Percentiles rank a stretch among this genome's conserved stretches.
Conservation (phyloP, 805 yeast species). For the Metschnikowia shivogae region DNA sequence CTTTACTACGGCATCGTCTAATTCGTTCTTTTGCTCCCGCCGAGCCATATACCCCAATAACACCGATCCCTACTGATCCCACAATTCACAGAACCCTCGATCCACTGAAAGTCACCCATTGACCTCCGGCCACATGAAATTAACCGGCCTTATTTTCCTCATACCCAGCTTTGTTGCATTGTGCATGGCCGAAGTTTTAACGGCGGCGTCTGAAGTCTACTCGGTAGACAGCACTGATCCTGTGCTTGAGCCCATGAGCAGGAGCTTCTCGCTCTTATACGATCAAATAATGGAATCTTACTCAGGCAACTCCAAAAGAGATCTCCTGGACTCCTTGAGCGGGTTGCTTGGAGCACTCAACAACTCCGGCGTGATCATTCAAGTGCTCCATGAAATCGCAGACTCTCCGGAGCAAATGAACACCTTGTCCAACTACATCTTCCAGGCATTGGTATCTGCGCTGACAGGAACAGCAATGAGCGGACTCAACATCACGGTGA, state of each 20-base stretch:
- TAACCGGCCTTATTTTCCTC: conserved; percentile 3
- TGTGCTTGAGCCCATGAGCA: conserved; percentile 12
- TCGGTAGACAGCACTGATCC: background rate
- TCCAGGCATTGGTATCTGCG: conserved; percentile 11
- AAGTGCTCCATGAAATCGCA: conserved; percentile 29
- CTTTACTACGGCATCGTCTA: background rate
- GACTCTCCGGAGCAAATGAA: conserved; percentile 27
- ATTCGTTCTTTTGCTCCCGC: conserved; percentile 1
- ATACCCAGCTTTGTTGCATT: conserved; percentile 5
- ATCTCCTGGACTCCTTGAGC: conserved; percentile 8
- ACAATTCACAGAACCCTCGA: too few species aligned
- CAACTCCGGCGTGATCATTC: conserved; percentile 23
- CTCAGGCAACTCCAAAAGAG: conserved; percentile 8
- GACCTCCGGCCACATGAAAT: conserved; percentile 5
- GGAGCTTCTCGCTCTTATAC: conserved; percentile 8
- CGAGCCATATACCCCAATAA: too few species aligned
- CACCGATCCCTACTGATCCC: too few species aligned
- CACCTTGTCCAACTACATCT: conserved; percentile 22
- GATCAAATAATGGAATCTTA: conserved; percentile 2
- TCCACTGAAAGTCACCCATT: too few species aligned
- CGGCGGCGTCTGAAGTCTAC: conserved; percentile 4
- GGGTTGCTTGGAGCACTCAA: conserved; percentile 19
- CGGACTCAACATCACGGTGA: conserved; percentile 21
- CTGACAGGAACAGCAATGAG: conserved; percentile 11
- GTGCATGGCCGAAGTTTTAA: conserved; percentile 5